Evolutionary conservation across 2,329 filamentous ascomycete species (phyloP), one percentile per base, ranked within the genome.

Genomic region (Calonectria crousiana): DNA sequence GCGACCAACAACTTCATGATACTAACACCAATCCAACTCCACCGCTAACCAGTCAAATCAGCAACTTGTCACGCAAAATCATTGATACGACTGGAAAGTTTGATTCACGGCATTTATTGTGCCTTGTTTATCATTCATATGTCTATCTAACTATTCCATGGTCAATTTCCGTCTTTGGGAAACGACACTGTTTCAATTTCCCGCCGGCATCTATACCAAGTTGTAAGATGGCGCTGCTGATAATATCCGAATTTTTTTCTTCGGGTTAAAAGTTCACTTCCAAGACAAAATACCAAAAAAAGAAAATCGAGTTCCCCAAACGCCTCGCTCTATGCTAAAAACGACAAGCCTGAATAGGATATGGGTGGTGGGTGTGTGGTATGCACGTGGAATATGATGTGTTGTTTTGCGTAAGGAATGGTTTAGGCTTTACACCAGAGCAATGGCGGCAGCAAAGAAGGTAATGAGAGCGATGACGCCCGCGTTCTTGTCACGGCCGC

Each of bases 381-480:
- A 49, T 56, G 74, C 72, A 76, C 20, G 74, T 69, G 72, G 76
- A 73, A 38, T 68, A 58, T 36, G 16, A 28, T 51, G 28, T 71
- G 32, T 53, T 72, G 51, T 51, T 51, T 41, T 38, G 34, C 26
- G 14, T 2, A 62, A 38, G 18, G 34, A 62, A 62, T 62, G 56
- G 56, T 60, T 52, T 60, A 11, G n/a, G 30, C 18, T 51, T 73
- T 79, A 84, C 20, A 83, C 73, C 72, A 89, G 78, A 67, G 88
- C 75, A 26, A 89, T 76, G 6, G 83, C 84, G 14, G 84, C 87
- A 6, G 80, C 86, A 32, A 89, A 69, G 76, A 89, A 88, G 4
- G 85, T 84, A 67, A 88, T 80, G 67, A 90, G 74, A 11, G 87
- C 87, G 3, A 83, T 86, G 14, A 81, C 82, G 16, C 83, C 84